phyloP scores from a whole-genome alignment of 2,329 filamentous ascomycete species.

The Neopestalotiopsis sp. region DNA sequence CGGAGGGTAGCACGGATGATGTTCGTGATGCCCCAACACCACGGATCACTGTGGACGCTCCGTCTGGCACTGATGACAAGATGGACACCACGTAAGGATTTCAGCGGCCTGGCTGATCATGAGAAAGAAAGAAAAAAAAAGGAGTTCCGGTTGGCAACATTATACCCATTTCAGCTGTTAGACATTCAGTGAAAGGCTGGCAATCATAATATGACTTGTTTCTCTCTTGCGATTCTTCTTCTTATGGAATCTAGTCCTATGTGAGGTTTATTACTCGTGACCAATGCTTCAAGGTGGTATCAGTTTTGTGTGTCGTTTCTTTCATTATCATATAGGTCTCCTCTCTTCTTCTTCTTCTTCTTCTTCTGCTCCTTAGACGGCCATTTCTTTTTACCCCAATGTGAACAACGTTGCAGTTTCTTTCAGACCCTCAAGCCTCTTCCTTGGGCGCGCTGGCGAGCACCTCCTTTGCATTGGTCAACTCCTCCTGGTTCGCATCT shows the following conservation, averaged over 20 bases:
- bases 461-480: conserved; percentile 60
- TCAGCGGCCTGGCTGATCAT: not conserved
- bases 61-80: conserved; percentile 56
- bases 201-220: not conserved
- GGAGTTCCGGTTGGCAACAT: not conserved
- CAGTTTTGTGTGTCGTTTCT: conserved; percentile 2
- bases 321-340: conserved; percentile 6
- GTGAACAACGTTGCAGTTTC: too few relatives aligned
- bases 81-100: conserved; percentile 67
- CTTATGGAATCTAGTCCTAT: not conserved
- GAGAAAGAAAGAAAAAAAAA: not conserved
- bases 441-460: conserved; percentile 23
- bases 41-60: conserved; percentile 55
- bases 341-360: not conserved
- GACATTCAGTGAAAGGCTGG: conserved; percentile 1
- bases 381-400: not conserved
- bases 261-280: not conserved
- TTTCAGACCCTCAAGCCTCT: conserved; percentile 4
- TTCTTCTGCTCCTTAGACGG: not conserved
- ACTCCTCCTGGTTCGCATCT: conserved; percentile 51
- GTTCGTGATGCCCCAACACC: conserved; percentile 38
- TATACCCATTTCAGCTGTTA: conserved; percentile 11
- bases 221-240: not conserved
- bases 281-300: conserved; percentile 15
- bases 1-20: conserved; percentile 35